These are phyloP conservation scores for Achaetomiella virescens DNA, from an alignment of 495 filamentous ascomycete genomes.

Conservation along the genomic window DNA sequence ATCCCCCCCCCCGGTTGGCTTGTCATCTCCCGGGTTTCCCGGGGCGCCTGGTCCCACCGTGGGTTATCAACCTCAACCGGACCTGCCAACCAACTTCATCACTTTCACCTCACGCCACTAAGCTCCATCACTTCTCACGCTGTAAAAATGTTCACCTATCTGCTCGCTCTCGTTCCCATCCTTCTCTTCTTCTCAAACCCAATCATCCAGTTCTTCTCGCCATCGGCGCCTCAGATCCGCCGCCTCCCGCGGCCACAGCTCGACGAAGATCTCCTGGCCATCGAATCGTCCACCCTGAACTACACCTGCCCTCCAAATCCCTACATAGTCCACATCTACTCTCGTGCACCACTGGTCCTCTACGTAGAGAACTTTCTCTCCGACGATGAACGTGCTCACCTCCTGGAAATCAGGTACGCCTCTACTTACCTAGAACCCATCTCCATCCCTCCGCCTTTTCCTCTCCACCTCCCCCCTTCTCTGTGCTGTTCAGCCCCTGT, in stretches of 20 bases:
- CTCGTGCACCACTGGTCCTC: conserved; percentile 38
- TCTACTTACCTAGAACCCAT: no score
- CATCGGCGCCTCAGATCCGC: conserved; percentile 19
- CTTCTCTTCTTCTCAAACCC: conserved; percentile 23
- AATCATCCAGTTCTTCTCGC: conserved; percentile 17
- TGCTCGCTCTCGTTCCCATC: conserved; percentile 20
- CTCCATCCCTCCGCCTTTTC: not conserved
- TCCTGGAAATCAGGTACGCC: conserved; percentile 41
- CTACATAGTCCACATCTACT: conserved; percentile 38
- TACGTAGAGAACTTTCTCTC: conserved; percentile 43
- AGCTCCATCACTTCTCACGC: not conserved
- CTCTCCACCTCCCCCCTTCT: not conserved
- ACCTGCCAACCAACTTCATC: no score
- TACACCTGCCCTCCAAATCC: conserved; percentile 26
- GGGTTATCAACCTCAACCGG: no score
- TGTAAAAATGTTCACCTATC: conserved; percentile 24
- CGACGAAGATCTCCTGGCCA: conserved; percentile 38
- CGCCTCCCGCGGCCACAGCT: conserved; percentile 36
- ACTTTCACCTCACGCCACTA: not conserved
- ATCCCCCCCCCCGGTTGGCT: no score
- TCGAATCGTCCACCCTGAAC: conserved; percentile 28
- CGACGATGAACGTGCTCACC: conserved; percentile 30
- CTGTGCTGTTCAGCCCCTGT: no score
- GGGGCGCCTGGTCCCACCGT: no score
- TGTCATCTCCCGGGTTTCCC: no score